phyloP scores from a whole-genome alignment of 371 early-diverging fungal species.

The Funneliformis caledonium region DNA sequence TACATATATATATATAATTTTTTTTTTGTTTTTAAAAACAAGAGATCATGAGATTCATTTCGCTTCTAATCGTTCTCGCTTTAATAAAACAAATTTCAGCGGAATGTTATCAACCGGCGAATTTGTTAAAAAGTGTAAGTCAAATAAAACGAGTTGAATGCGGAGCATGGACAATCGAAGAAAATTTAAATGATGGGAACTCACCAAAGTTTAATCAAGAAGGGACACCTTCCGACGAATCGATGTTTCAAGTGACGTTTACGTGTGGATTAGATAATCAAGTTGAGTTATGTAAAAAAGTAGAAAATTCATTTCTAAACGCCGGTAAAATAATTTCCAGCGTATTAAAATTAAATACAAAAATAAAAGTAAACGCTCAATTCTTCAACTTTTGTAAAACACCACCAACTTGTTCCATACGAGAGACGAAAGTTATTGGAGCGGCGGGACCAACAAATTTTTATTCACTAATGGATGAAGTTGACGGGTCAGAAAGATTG shows the following conservation, averaged over 20 bases:
- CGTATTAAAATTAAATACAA: conserved; percentile 49
- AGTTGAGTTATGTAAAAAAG: conserved; percentile 44
- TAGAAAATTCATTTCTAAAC: conserved; percentile 46
- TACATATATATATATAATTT: too few relatives aligned
- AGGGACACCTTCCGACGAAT: background rate
- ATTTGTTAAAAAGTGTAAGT: background rate
- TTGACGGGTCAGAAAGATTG: conserved; percentile 53
- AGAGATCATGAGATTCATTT: background rate
- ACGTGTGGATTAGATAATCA: background rate
- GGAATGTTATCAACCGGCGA: background rate
- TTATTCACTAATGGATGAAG: conserved; percentile 52
- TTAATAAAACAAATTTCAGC: background rate
- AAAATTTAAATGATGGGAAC: background rate
- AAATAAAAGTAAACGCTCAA: conserved; percentile 57
- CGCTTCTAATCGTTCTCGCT: background rate
- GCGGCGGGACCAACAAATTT: conserved; percentile 54
- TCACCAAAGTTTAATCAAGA: background rate
- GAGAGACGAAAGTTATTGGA: conserved; percentile 18
- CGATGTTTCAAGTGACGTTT: background rate
- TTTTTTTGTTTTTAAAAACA: too few relatives aligned
- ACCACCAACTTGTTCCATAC: background rate
- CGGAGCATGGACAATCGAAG: background rate
- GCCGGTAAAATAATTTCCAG: conserved; percentile 50
- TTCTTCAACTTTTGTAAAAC: conserved; percentile 57
- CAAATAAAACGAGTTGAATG: background rate